Evolutionary conservation across 2,329 filamentous ascomycete genomes (phyloP).

Genomic region (Fusarium sp.): DNA sequence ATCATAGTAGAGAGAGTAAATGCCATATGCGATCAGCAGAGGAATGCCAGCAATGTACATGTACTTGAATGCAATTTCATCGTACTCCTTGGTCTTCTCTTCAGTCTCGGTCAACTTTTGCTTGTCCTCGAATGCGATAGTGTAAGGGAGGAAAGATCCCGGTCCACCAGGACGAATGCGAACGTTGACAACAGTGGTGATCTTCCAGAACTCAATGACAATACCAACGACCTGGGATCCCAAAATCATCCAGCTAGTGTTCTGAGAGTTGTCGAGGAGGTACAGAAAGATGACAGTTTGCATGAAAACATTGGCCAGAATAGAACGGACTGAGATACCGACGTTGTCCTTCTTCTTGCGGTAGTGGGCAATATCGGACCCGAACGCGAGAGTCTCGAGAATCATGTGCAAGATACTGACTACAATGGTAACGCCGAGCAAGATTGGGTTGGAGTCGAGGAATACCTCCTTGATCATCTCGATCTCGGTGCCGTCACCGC

Average conservation of each 20-base stretch:
- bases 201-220: slow-evolving; percentile 82
- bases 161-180: slow-evolving; percentile 75
- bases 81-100: slow-evolving; percentile 98
- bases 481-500: slow-evolving; percentile 90
- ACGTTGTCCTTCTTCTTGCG: slow-evolving; percentile 99
- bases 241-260: slow-evolving; percentile 99
- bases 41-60: slow-evolving; percentile 93
- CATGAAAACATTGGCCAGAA: slow-evolving; percentile 98
- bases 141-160: slow-evolving; percentile 79
- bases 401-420: slow-evolving; percentile 92
- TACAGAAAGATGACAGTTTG: slow-evolving; percentile 96
- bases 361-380: slow-evolving; percentile 97
- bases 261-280: slow-evolving; percentile 95
- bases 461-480: slow-evolving; percentile 98
- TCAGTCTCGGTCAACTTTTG: slow-evolving; percentile 95
- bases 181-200: slow-evolving; percentile 94
- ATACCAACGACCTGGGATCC: slow-evolving; percentile 89
- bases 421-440: slow-evolving; percentile 83
- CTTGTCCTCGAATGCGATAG: slow-evolving; percentile 91
- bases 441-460: slow-evolving; percentile 91
- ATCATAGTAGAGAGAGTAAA: slow-evolving; percentile 92
- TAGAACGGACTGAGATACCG: slow-evolving; percentile 94
- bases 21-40: slow-evolving; percentile 86
- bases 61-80: slow-evolving; percentile 97
- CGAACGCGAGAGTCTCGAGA: slow-evolving; percentile 95